Evolutionary conservation across 148 eudicot species (phyloP), one percentile per base, ranked within the genome.

Genomic region (Hydrangea macrophylla): DNA sequence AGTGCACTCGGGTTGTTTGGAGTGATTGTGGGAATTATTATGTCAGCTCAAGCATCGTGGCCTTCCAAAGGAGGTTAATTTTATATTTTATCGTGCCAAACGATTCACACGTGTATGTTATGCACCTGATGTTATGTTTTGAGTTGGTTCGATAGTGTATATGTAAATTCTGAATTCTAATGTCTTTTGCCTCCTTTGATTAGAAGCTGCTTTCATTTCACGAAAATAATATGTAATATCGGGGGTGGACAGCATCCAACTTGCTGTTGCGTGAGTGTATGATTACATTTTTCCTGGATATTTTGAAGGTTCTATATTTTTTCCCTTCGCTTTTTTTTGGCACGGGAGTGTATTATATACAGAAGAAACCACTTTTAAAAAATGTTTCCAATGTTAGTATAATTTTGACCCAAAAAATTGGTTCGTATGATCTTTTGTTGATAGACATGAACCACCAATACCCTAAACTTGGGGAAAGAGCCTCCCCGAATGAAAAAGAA

Each of bases 1-100:
- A 90, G 91, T 67, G 96, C 93, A 64, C 89, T 90, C 18, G 91
- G 96, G 50, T 73, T 88, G 76, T 90, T 90, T 66, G 96, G 96
- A 33, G 96, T 90, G 58, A 90, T 90, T 56, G 96, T 90, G 26
- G 96, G 96, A 37, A 90, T 90, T 53, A 88, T 90, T 60, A 90
- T 90, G 93, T 90, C 96, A 25, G 93, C 93, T 56, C 96, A 90
- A 79, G 96, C 93, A 67, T 80, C 90, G 60, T 90, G 96, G 96
- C 96, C 96, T 8, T 40, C 84, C 5, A 84, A 74, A 48, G n/a
- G 22, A 8, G 53, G 1, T 1, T 48, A 48, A 48, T 48, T 48
- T 48, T 5, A 20, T 17, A 15, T 48, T 48, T 48, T 48, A 17
- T 48, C 53, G n/a, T 48, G 53, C 53, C 53, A 15, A 7, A 48